phyloP scores from a whole-genome alignment of 2,329 filamentous ascomycete species.

The Hirsutella rhossiliensis region DNA sequence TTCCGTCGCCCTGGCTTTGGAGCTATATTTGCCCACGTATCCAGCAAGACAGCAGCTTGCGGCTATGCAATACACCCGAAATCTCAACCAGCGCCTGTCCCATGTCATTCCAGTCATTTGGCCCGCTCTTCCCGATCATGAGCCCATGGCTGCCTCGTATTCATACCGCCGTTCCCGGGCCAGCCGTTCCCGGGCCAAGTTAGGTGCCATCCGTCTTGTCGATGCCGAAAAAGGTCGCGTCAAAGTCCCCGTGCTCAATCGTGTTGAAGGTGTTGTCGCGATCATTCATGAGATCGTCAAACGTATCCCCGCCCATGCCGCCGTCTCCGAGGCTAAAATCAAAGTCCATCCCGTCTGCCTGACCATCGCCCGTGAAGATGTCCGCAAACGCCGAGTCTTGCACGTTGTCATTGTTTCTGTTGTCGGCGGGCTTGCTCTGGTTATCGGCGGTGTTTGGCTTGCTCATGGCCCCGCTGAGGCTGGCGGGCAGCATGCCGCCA shows the following conservation, averaged over 20 bases:
- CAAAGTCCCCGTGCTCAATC: slow-evolving; percentile 33
- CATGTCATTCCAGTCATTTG: not conserved
- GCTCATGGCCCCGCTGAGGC: slow-evolving; percentile 7
- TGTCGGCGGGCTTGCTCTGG: slow-evolving; percentile 10
- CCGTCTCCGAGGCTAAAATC: slow-evolving; percentile 17
- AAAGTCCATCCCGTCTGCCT: slow-evolving; percentile 24
- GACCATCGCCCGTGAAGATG: slow-evolving; percentile 32
- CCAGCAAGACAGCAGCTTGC: not conserved
- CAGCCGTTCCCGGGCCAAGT: not conserved
- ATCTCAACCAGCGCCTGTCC: too few relatives aligned
- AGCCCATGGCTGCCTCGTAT: not conserved
- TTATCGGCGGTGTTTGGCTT: not conserved
- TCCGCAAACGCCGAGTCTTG: slow-evolving; percentile 26
- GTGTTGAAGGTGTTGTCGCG: slow-evolving; percentile 27
- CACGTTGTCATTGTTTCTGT: slow-evolving; percentile 15
- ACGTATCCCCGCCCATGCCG: slow-evolving; percentile 25
- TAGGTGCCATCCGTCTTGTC: slow-evolving; percentile 12
- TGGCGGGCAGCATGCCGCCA: slow-evolving; percentile 17
- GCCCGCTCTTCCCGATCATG: too few relatives aligned
- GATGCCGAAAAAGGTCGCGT: slow-evolving; percentile 33
- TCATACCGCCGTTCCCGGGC: not conserved
- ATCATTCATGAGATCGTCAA: slow-evolving; percentile 36
- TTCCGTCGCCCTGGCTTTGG: too few relatives aligned
- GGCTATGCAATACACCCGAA: too few relatives aligned
- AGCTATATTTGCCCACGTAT: too few relatives aligned